A percentile compares a stretch with the other conserved stretches of the same genome.
Conservation (phyloP, 352 stramenopile genomes). For the Globisporangium abappressorium region DNA sequence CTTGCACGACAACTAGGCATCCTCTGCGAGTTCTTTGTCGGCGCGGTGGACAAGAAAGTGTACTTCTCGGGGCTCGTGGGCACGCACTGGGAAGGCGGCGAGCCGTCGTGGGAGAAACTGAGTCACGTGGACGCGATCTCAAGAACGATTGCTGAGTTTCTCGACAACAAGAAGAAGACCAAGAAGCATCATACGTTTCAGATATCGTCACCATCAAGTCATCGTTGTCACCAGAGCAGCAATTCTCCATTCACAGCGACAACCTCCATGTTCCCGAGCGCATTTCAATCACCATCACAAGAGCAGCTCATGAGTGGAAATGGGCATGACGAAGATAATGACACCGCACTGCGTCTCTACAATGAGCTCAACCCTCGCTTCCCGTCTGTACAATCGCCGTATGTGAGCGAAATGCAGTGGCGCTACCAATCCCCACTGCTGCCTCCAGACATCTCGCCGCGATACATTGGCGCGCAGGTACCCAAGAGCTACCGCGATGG, state of each 20-base stretch:
- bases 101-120: slow-evolving; percentile 43
- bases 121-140: slow-evolving; percentile 37
- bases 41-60: slow-evolving; percentile 24
- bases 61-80: slow-evolving; percentile 45
- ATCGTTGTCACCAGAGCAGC: background rate
- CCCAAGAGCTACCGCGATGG: slow-evolving; percentile 60
- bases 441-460: slow-evolving; percentile 43
- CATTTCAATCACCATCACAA: background rate
- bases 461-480: slow-evolving; percentile 47
- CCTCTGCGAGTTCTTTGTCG: slow-evolving; percentile 57
- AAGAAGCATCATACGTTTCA: background rate
- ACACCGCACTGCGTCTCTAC: slow-evolving; percentile 27
- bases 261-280: background rate
- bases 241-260: background rate
- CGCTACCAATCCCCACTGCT: slow-evolving; percentile 45
- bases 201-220: background rate
- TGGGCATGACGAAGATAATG: background rate
- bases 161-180: background rate
- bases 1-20: slow-evolving; percentile 23
- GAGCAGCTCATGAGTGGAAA: background rate
- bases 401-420: slow-evolving; percentile 46
- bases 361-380: slow-evolving; percentile 63
- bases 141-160: slow-evolving; percentile 3
- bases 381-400: slow-evolving; percentile 48
- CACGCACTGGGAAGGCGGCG: slow-evolving; percentile 39